These are phyloP conservation scores for Lentinus brumalis DNA, from an alignment of 768 basidiomycete species.

Conservation along the genomic window DNA sequence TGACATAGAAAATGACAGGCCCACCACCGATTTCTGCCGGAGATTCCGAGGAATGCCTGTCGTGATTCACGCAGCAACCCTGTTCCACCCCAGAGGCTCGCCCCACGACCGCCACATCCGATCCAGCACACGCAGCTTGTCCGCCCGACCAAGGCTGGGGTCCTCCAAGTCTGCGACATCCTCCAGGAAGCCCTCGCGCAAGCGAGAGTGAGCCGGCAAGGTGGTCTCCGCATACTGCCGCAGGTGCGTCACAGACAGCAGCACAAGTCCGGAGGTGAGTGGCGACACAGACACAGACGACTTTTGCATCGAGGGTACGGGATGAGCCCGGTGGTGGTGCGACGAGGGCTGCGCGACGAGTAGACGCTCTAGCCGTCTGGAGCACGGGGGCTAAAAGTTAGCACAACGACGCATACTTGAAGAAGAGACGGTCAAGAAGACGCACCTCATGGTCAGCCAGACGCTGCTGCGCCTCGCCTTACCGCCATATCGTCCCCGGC, in stretches of 20 bases:
- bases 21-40: no score
- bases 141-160: slow-evolving; percentile 61
- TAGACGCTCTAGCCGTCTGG: slow-evolving; percentile 68
- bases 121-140: slow-evolving; percentile 78
- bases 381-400: not conserved
- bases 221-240: slow-evolving; percentile 61
- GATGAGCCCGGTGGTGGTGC: slow-evolving; percentile 19
- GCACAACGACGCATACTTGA: not conserved
- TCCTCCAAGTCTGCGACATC: slow-evolving; percentile 85
- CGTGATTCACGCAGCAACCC: slow-evolving; percentile 27
- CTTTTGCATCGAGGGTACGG: slow-evolving; percentile 2
- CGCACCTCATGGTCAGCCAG: slow-evolving; percentile 73
- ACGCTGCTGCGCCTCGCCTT: slow-evolving; percentile 50
- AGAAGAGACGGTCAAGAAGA: not conserved
- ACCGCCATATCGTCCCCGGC: slow-evolving; percentile 60
- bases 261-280: slow-evolving; percentile 70
- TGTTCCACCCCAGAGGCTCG: slow-evolving; percentile 60
- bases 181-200: slow-evolving; percentile 80
- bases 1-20: no score
- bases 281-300: slow-evolving; percentile 42
- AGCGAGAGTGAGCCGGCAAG: slow-evolving; percentile 58
- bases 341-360: slow-evolving; percentile 51
- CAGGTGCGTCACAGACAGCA: slow-evolving; percentile 69
- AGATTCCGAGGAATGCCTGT: no score
- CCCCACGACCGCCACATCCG: slow-evolving; percentile 93